Evolutionary conservation across 2,329 filamentous ascomycete genomes (phyloP).

Genomic region (Xylaria sp.): DNA sequence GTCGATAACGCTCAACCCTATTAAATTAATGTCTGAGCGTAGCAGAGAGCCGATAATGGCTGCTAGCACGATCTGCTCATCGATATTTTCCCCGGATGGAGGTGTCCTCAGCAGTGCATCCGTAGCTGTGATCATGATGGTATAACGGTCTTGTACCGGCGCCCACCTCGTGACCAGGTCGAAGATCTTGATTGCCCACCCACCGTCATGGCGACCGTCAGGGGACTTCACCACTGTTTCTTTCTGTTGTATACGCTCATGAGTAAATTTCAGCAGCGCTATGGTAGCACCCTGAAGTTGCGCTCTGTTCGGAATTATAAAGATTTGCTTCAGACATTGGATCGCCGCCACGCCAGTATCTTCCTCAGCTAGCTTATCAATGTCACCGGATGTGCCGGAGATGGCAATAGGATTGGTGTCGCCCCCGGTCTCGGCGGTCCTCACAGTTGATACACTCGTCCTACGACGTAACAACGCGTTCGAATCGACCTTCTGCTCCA

Average conservation of each 20-base stretch:
- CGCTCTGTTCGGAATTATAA: conserved; percentile 80
- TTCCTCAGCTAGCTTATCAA: conserved; percentile 89
- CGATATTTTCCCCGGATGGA: conserved; percentile 75
- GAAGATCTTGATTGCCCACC: conserved; percentile 86
- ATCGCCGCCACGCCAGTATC: conserved; percentile 86
- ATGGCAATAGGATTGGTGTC: conserved; percentile 76
- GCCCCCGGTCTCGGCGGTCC: conserved; percentile 71
- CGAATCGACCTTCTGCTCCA: conserved; percentile 74
- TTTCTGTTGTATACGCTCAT: conserved; percentile 63
- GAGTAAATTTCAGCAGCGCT: conserved; percentile 79
- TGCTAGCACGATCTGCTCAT: conserved; percentile 78
- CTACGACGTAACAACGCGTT: conserved; percentile 73
- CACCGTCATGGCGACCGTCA: conserved; percentile 59
- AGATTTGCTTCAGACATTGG: conserved; percentile 87
- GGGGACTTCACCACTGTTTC: conserved; percentile 63
- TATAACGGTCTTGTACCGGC: conserved; percentile 92
- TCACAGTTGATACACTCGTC: conserved; percentile 81
- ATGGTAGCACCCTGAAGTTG: conserved; percentile 83
- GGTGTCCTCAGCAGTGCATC: conserved; percentile 77
- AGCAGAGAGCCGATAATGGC: conserved; percentile 84
- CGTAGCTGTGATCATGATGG: conserved; percentile 84
- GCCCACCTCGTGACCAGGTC: conserved; percentile 85
- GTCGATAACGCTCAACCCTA: conserved; percentile 96
- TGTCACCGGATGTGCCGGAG: conserved; percentile 84
- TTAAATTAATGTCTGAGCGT: conserved; percentile 89